phyloP scores from a whole-genome alignment of 345 rosid genomes.

The Adansonia digitata region DNA sequence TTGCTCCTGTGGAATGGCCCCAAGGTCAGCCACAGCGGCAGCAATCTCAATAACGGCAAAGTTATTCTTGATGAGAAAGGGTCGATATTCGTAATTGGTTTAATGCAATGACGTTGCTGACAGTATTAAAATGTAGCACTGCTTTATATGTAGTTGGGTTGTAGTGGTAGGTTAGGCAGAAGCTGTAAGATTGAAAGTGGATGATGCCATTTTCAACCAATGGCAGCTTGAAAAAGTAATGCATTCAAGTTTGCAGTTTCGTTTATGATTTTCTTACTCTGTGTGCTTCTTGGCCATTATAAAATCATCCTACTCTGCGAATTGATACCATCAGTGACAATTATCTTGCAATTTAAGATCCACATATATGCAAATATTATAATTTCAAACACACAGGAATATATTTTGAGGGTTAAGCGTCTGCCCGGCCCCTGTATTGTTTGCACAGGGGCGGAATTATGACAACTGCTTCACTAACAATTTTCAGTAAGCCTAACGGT shows the following conservation, averaged over 20 bases:
- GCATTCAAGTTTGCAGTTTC: background rate
- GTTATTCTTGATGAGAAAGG: constrained; percentile 12
- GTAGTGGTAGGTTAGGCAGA: constrained; percentile 4
- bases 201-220: background rate
- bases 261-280: background rate
- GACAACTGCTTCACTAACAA: too few species aligned
- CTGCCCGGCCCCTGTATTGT: too few species aligned
- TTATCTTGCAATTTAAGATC: too few species aligned
- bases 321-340: too few species aligned
- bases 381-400: too few species aligned
- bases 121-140: background rate
- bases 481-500: too few species aligned
- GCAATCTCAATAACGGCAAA: constrained; percentile 23
- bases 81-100: background rate
- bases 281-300: background rate
- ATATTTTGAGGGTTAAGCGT: too few species aligned
- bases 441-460: too few species aligned
- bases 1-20: constrained; percentile 31
- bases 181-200: constrained; percentile 3
- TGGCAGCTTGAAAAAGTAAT: background rate
- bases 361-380: too few species aligned
- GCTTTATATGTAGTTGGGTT: constrained; percentile 6
- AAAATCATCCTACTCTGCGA: too few species aligned
- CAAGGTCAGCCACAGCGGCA: constrained; percentile 25
- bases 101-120: background rate